These are phyloP conservation scores for Pilasporangium apinafurcum DNA, from an alignment of 352 stramenopile species.

Conservation along the genomic window DNA sequence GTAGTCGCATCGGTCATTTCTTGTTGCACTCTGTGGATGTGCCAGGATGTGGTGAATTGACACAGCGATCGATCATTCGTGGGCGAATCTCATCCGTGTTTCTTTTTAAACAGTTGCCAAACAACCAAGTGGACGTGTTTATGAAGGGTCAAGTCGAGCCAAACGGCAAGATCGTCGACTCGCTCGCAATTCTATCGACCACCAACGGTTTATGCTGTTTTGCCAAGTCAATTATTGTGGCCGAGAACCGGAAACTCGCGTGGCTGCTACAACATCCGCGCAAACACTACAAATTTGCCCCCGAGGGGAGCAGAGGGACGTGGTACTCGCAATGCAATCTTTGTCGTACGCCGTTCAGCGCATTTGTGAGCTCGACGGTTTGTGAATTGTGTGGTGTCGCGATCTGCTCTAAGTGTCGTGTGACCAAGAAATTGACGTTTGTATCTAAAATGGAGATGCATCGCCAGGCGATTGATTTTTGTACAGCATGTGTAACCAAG, in stretches of 20 bases:
- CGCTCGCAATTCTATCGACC: conserved; percentile 23
- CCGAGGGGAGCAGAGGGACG: not conserved
- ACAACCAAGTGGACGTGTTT: conserved; percentile 34
- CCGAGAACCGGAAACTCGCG: conserved; percentile 17
- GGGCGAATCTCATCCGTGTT: conserved; percentile 33
- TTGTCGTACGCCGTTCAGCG: conserved; percentile 9
- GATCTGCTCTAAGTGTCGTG: conserved; percentile 19
- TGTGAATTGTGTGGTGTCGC: conserved; percentile 20
- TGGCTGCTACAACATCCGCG: conserved; percentile 25
- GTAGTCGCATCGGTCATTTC: conserved; percentile 7
- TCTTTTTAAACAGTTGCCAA: conserved; percentile 17
- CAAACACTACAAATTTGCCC: not conserved
- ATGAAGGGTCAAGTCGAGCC: conserved; percentile 34
- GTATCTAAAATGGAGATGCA: conserved; percentile 10
- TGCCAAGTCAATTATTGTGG: conserved; percentile 22
- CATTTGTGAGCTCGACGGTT: conserved; percentile 11
- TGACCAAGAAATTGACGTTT: conserved; percentile 18
- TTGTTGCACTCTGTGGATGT: conserved; percentile 8
- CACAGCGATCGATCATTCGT: conserved; percentile 23
- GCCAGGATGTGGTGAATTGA: conserved; percentile 19
- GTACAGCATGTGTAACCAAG: conserved; percentile 12
- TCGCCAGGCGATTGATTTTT: conserved; percentile 12
- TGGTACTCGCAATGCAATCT: conserved; percentile 6
- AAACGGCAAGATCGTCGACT: conserved; percentile 32
- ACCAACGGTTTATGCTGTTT: conserved; percentile 25